These are phyloP conservation scores for Aschersonia sp. DNA, from an alignment of 2,329 filamentous ascomycete genomes.

Conservation along the genomic window DNA sequence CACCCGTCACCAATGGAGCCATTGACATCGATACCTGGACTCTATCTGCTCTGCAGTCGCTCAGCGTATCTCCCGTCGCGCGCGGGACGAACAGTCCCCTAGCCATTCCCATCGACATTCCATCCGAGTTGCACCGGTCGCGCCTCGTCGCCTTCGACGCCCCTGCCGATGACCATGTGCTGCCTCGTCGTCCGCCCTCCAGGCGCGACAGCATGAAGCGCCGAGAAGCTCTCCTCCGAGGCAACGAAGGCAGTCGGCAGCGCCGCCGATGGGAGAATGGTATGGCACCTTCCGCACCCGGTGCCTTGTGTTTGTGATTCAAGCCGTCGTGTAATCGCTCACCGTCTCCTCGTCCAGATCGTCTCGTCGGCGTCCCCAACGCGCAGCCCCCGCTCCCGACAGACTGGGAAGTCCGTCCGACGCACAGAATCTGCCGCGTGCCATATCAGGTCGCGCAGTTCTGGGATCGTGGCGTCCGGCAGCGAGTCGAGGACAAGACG, in stretches of 20 bases:
- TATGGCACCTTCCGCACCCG: conserved; percentile 16
- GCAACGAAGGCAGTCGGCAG: conserved; percentile 79
- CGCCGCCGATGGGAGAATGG: conserved; percentile 92
- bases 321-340: too few species aligned
- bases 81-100: conserved; percentile 49
- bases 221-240: conserved; percentile 68
- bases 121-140: conserved; percentile 5
- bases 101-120: conserved; percentile 57
- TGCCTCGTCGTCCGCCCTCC: conserved; percentile 30
- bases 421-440: conserved; percentile 61
- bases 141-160: conserved; percentile 7
- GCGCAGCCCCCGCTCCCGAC: conserved; percentile 65
- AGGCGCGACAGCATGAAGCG: conserved; percentile 39
- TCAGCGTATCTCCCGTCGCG: conserved; percentile 38
- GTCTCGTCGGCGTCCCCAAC: conserved; percentile 73
- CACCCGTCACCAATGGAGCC: conserved; percentile 11
- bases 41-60: conserved; percentile 38
- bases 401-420: conserved; percentile 75
- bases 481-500: conserved; percentile 34
- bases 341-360: conserved; percentile 40
- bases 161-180: conserved; percentile 13
- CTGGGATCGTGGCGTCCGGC: conserved; percentile 51
- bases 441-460: conserved; percentile 82
- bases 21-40: conserved; percentile 58
- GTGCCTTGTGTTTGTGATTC: too few species aligned